Evolutionary conservation across 1,284 basidiomycete species (phyloP), one percentile per base, ranked within the genome.

Genomic region (Phellinidium pouzarii): DNA sequence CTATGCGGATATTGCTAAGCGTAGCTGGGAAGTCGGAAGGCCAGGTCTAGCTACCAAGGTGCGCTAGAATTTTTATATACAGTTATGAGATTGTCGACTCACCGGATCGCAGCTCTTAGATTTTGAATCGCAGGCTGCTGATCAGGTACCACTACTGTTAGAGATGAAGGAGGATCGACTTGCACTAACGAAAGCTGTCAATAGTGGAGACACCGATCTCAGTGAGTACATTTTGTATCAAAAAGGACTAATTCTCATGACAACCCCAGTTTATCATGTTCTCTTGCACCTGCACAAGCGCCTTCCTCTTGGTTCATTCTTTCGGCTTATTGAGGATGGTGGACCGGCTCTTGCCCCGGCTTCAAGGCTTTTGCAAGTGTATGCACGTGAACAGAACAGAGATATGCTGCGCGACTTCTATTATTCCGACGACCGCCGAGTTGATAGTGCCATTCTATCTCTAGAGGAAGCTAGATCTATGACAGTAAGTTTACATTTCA

Each of bases 321-420:
- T 99, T 78, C 83, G 87, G 12, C 76, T 98, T 20, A 83, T 99
- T 41, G 94, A 99, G 68, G 91, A 92, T 55, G 89, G 88, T 7
- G 89, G 91, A 3, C 74, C 82, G 14, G 72, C 75, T 31, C 78
- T 94, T 3, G 78, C 78, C 1, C 82, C 80, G 20, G 94, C 93
- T 0, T 87, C 72, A 66, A 83, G 67, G 54, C 69, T 95, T 7
- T 74, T 95, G 31, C 86, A 94, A 64, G 88, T 93, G 0, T 96
- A 94, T 65, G 93, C 91, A 1, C 75, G 87, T 36, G 88, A 94
- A 64, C 88, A 91, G 62, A 92, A 98, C 65, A 74, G 86, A 44
- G 92, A 94, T 58, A 86, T 99, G 78, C 73, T 98, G 11, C 78
- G 91, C 14, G 94, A 99, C 66, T 98, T 96, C 67, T 99, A 95